These are phyloP conservation scores for Glarea lozoyensis DNA, from an alignment of 495 filamentous ascomycete species.

Conservation along the genomic window DNA sequence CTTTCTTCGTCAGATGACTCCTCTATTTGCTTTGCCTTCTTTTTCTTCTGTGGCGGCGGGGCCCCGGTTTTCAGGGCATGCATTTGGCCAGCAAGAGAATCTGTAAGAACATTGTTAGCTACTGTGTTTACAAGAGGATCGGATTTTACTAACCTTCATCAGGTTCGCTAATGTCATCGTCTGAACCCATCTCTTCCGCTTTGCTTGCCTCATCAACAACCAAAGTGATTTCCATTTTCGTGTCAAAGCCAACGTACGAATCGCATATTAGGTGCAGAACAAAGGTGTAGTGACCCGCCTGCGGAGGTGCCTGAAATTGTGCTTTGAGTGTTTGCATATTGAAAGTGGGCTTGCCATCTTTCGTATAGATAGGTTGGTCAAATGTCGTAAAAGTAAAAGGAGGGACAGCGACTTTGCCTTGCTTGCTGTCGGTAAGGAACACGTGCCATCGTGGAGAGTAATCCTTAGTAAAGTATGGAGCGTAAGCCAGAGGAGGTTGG, in stretches of 20 bases:
- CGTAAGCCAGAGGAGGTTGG: slow-evolving; percentile 74
- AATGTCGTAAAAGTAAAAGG: slow-evolving; percentile 87
- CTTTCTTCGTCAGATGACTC: slow-evolving; percentile 70
- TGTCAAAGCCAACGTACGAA: slow-evolving; percentile 88
- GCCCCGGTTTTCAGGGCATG: slow-evolving; percentile 67
- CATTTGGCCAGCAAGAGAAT: slow-evolving; percentile 95
- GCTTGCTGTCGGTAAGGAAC: slow-evolving; percentile 87
- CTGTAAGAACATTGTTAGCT: slow-evolving; percentile 40
- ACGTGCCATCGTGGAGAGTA: slow-evolving; percentile 86
- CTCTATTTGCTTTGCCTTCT: slow-evolving; percentile 38
- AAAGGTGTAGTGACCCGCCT: slow-evolving; percentile 86
- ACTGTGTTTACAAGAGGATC: slow-evolving; percentile 9
- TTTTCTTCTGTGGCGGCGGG: slow-evolving; percentile 44
- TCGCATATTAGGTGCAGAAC: slow-evolving; percentile 87
- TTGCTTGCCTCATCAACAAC: slow-evolving; percentile 85
- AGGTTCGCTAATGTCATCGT: slow-evolving; percentile 94
- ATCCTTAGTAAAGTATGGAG: slow-evolving; percentile 82
- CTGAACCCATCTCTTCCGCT: slow-evolving; percentile 66
- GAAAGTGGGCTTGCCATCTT: slow-evolving; percentile 71
- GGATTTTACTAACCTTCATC: slow-evolving; percentile 69
- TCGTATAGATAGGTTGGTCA: slow-evolving; percentile 73
- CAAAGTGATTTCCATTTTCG: slow-evolving; percentile 77
- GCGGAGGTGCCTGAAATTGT: slow-evolving; percentile 93
- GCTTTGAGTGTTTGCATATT: slow-evolving; percentile 92
- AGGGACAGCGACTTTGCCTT: slow-evolving; percentile 89